Percentiles rank a stretch among this genome's conserved stretches.
These are phyloP conservation scores for Leccinum truebloodii DNA, from an alignment of 768 basidiomycete genomes.

Conservation along the genomic window DNA sequence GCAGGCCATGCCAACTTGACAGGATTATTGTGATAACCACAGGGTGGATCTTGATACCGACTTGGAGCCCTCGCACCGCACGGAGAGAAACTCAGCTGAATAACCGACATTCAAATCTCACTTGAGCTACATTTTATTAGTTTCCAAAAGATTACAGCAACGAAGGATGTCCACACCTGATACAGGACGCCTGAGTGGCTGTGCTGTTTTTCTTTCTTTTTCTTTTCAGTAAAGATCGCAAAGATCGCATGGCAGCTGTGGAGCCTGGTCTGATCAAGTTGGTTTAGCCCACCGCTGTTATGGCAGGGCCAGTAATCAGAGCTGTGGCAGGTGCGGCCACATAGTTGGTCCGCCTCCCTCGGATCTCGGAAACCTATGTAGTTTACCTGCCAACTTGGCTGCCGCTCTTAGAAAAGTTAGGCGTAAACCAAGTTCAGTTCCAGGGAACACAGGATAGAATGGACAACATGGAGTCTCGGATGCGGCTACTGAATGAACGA, in stretches of 20 bases:
- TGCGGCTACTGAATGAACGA: constrained; percentile 24
- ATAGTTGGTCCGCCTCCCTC: background rate
- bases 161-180: background rate
- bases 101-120: background rate
- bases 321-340: background rate
- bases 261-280: background rate
- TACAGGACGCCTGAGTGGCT: background rate
- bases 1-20: constrained; percentile 4
- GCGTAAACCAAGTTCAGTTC: background rate
- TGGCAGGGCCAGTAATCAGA: background rate
- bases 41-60: constrained; percentile 19
- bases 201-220: background rate
- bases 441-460: constrained; percentile 9
- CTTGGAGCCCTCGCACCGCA: constrained; percentile 1
- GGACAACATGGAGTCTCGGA: background rate
- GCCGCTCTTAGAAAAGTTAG: background rate
- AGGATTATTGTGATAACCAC: constrained; percentile 11
- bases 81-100: background rate
- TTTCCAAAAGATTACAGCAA: background rate
- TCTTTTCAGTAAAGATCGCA: background rate
- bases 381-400: background rate
- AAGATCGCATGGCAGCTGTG: constrained; percentile 4
- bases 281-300: background rate
- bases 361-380: background rate
- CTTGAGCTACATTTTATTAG: background rate